phyloP scores from a whole-genome alignment of 78 protist species.

The Polysphondylium violaceum region DNA sequence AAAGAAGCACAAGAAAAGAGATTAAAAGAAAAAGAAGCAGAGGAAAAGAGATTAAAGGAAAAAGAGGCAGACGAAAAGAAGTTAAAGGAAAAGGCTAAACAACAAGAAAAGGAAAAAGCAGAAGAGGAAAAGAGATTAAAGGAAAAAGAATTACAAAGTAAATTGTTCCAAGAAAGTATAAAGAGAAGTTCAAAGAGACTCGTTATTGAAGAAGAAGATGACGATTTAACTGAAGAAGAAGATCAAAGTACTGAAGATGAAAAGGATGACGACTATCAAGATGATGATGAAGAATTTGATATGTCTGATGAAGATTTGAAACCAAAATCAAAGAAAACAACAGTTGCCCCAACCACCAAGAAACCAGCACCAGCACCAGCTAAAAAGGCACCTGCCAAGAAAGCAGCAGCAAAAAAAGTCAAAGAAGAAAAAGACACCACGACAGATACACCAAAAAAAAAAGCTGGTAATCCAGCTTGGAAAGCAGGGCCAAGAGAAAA shows the following conservation, averaged over 20 bases:
- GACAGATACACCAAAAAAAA: neutral
- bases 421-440: neutral
- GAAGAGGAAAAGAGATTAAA: neutral
- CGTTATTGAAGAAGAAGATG: neutral
- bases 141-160: neutral
- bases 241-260: neutral
- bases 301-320: neutral
- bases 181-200: neutral
- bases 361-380: conserved; percentile 3
- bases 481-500: neutral
- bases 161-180: neutral
- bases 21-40: conserved; percentile 1
- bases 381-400: neutral
- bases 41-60: neutral
- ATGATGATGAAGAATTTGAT: neutral
- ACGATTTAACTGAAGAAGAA: neutral
- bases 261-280: neutral
- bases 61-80: neutral
- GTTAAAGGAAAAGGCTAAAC: neutral
- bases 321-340: neutral
- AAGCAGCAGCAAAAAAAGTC: conserved; percentile 19
- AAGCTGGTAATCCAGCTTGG: neutral
- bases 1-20: conserved; percentile 20
- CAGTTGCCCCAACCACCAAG: neutral
- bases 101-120: neutral